Base-by-base conservation (phyloP, 495 filamentous ascomycete species). In the Chaetomium tenue region DNA sequence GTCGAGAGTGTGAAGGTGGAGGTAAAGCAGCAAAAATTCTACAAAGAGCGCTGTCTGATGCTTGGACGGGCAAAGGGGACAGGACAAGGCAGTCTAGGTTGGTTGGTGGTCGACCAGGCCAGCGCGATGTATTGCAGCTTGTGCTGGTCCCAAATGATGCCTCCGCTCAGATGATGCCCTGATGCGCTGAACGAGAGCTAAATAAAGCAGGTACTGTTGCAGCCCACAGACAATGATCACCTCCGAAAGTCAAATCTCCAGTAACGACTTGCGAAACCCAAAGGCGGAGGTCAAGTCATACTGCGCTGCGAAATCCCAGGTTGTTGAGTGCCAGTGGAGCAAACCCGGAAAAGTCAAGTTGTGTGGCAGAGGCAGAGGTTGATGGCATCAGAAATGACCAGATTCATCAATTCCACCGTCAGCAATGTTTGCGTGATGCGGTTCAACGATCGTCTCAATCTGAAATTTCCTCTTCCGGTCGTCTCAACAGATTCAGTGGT, bases 231-330 rank as follows among this genome's bases (percentile, higher is more conserved):
- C 54, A 30, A 5, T 11, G 20, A 39, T 22, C 46, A 60, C 40
- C 25, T 30, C 57, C 26, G 30, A 18, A 48, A 46, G 23, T 30
- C 16, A 58, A 48, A 15, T 37, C 59, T 57, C 48, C 51, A 40
- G 30, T 39, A 28, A 66, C 58, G 63, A 64, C 23, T 52, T 57
- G 58, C 25, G 47, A 22, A 44, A 22, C 26, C 22, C 37, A 16
- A 30, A 51, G 39, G 12, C 23, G 57, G 57, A 52, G 46, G n/a
- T 15, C 58, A n/a, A 58, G 48, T 71, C 71, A 73, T 73, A 47
- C 69, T 73, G 67, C 67, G 67, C 44, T 56, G 63, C 46, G 33
- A 61, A n/a, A 18, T 18, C 44, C 16, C n/a, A 20, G 44, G 44
- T 18, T 39, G 63, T 57, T 23, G 63, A 60, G 22, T 60, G 30